Evolutionary conservation across 1,284 basidiomycete species (phyloP).

Genomic region (Cronartium quercuum): DNA sequence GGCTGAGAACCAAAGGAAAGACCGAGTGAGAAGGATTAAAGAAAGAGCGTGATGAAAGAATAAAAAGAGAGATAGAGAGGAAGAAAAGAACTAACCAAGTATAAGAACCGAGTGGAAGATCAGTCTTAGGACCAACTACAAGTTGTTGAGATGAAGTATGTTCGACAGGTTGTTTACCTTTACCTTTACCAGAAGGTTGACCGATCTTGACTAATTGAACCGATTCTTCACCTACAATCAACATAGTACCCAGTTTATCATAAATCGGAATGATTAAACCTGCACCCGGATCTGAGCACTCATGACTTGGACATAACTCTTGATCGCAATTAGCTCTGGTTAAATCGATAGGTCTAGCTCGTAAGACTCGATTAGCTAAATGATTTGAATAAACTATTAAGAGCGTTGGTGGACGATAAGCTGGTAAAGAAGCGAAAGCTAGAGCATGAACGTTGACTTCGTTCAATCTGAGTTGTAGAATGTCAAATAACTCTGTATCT

Average conservation of each 20-base stretch:
- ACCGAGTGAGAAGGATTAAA: too few relatives aligned
- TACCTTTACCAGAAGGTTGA: neutral
- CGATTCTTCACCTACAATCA: slow-evolving; percentile 24
- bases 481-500: neutral
- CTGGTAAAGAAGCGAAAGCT: slow-evolving; percentile 4
- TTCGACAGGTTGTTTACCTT: neutral
- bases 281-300: slow-evolving; percentile 19
- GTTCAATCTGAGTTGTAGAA: slow-evolving; percentile 1
- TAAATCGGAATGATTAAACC: slow-evolving; percentile 16
- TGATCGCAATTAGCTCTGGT: slow-evolving; percentile 3
- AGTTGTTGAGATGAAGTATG: neutral
- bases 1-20: too few relatives aligned
- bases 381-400: slow-evolving; percentile 33
- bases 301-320: slow-evolving; percentile 7
- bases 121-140: neutral
- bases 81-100: slow-evolving; percentile 17
- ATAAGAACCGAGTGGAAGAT: slow-evolving; percentile 18
- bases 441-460: slow-evolving; percentile 34
- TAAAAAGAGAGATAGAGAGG: neutral
- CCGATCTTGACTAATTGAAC: neutral
- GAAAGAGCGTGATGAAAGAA: too few relatives aligned
- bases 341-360: slow-evolving; percentile 7
- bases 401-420: slow-evolving; percentile 6
- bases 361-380: slow-evolving; percentile 19
- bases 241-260: slow-evolving; percentile 3